Conservation (phyloP, 345 rosid genomes). For the Murraya paniculata region DNA sequence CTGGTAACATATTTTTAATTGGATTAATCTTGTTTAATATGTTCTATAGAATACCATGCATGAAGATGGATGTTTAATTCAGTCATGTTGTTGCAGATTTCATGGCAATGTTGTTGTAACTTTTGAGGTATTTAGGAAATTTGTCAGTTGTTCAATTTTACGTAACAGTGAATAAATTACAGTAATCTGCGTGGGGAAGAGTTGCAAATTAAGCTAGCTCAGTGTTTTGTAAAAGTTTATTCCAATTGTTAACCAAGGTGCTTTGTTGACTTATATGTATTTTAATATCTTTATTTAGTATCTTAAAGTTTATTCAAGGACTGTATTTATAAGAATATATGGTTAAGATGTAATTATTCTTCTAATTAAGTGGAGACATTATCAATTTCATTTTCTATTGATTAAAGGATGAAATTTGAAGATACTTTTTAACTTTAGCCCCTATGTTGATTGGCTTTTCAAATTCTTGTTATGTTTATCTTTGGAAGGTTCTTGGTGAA, state of each 20-base stretch:
- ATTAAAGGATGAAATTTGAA: too few relatives aligned
- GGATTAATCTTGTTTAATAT: background rate
- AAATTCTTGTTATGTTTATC: background rate
- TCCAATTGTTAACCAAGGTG: background rate
- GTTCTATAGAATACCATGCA: background rate
- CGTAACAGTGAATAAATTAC: background rate
- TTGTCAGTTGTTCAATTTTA: background rate
- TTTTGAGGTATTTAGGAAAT: background rate
- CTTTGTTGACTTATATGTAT: background rate
- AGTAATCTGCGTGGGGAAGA: background rate
- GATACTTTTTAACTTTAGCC: too few relatives aligned
- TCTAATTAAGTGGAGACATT: too few relatives aligned
- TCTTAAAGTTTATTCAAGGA: too few relatives aligned
- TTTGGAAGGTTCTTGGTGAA: too few relatives aligned
- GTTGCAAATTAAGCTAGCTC: background rate
- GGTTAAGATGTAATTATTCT: too few relatives aligned
- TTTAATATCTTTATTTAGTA: background rate
- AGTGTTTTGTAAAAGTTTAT: background rate
- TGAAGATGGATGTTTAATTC: background rate
- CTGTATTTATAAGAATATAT: background rate
- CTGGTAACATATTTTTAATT: background rate
- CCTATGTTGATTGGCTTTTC: background rate
- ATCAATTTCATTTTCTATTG: too few relatives aligned
- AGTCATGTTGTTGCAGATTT: conserved; percentile 1
- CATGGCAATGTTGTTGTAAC: background rate